A percentile compares a stretch with the other conserved stretches of the same genome.
phyloP scores from a whole-genome alignment of 2,329 filamentous ascomycete species.

The Colletotrichum graminicola region DNA sequence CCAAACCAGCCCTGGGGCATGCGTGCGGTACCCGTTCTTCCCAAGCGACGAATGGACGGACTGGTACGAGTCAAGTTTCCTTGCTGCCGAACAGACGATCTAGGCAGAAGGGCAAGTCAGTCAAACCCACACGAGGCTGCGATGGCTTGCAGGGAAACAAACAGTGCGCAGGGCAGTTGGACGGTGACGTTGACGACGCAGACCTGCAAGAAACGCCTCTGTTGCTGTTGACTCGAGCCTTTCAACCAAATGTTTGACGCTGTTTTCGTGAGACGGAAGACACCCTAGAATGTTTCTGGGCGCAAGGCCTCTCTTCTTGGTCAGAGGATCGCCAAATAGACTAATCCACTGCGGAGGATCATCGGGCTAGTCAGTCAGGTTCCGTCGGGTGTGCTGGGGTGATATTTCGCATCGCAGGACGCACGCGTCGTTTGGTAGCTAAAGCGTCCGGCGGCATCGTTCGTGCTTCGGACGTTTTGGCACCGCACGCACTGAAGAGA shows the following conservation, averaged over 20 bases:
- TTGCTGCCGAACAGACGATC: conserved; percentile 1
- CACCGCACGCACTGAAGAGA: conserved; percentile 17
- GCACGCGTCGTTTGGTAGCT: conserved; percentile 32
- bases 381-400: conserved; percentile 22
- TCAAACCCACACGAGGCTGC: not conserved
- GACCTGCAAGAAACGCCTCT: not conserved
- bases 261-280: conserved; percentile 27
- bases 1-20: conserved; percentile 27
- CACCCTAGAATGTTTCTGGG: conserved; percentile 31
- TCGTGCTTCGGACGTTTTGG: conserved; percentile 12
- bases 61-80: conserved; percentile 23
- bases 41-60: conserved; percentile 5
- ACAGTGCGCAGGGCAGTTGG: not conserved
- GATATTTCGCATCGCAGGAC: conserved; percentile 10
- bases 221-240: conserved; percentile 24
- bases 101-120: not conserved
- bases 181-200: not conserved
- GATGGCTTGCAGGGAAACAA: conserved; percentile 17
- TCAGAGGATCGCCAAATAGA: conserved; percentile 32
- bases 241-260: conserved; percentile 1
- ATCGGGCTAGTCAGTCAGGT: conserved; percentile 33
- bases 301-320: conserved; percentile 15
- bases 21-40: conserved; percentile 11
- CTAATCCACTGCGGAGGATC: conserved; percentile 34
- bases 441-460: conserved; percentile 7